phyloP scores from a whole-genome alignment of 306 rosid genomes.

The Vigna reflexopilosa region DNA sequence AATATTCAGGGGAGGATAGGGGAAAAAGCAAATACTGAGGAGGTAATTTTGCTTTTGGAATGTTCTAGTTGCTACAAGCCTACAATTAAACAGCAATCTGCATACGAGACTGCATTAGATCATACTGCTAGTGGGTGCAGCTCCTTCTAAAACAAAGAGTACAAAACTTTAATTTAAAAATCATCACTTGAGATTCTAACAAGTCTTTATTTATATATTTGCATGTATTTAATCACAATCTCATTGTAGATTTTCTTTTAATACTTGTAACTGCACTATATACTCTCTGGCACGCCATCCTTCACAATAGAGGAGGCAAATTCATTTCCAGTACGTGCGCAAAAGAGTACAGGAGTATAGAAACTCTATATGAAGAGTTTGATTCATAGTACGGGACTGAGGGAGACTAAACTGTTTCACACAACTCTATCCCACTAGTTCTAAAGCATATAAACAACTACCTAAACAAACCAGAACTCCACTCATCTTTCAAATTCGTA shows the following conservation, averaged over 20 bases:
- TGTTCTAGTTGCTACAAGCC: not conserved
- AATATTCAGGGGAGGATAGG: not conserved
- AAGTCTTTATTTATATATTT: not conserved
- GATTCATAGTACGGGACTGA: not conserved
- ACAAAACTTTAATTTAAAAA: not conserved
- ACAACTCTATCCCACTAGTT: slow-evolving; percentile 5
- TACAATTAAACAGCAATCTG: not conserved
- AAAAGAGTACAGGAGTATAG: not conserved
- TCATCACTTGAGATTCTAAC: not conserved
- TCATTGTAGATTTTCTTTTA: not conserved
- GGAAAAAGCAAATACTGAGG: not conserved
- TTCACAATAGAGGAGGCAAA: not conserved
- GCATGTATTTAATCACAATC: not conserved
- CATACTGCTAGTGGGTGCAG: not conserved
- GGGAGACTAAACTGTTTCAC: not conserved
- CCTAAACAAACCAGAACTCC: slow-evolving; percentile 2
- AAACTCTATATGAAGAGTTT: not conserved
- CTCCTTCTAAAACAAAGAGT: not conserved
- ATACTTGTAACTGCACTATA: not conserved
- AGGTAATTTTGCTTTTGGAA: slow-evolving; percentile 13
- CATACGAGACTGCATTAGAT: slow-evolving; percentile 1
- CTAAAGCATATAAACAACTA: slow-evolving; percentile 1
- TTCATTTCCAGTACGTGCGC: slow-evolving; percentile 1
- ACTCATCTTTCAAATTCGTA: not conserved
- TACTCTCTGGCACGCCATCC: not conserved